These are phyloP conservation scores for Xylaria sp. DNA, from an alignment of 2,329 filamentous ascomycete species.

Conservation along the genomic window DNA sequence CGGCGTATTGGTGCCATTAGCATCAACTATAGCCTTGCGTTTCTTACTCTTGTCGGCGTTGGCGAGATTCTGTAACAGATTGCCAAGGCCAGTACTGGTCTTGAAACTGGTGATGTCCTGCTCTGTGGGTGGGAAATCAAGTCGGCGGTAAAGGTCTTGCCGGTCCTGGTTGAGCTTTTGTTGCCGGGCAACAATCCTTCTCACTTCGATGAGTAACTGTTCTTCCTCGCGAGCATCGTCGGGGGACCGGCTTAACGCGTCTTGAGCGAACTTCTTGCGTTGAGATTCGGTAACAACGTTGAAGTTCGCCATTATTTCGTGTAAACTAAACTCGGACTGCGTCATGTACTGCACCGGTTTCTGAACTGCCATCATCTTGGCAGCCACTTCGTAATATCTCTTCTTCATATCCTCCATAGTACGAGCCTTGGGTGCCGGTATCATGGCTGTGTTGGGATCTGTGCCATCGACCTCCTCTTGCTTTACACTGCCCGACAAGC, in stretches of 20 bases:
- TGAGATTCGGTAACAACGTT: constrained; percentile 71
- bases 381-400: constrained; percentile 82
- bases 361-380: constrained; percentile 73
- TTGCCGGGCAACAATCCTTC: constrained; percentile 82
- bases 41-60: constrained; percentile 85
- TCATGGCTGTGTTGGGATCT: constrained; percentile 48
- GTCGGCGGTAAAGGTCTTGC: constrained; percentile 75
- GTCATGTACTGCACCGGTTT: constrained; percentile 85
- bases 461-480: constrained; percentile 39
- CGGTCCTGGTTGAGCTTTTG: constrained; percentile 84
- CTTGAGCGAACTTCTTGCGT: constrained; percentile 79
- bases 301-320: constrained; percentile 83
- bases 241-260: constrained; percentile 69
- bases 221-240: constrained; percentile 93
- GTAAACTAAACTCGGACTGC: constrained; percentile 71
- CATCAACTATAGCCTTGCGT: constrained; percentile 61
- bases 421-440: constrained; percentile 50
- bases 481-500: constrained; percentile 32
- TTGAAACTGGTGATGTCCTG: constrained; percentile 73
- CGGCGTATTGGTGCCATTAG: constrained; percentile 48
- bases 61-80: constrained; percentile 76
- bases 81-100: constrained; percentile 71
- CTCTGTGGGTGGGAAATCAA: constrained; percentile 71
- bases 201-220: constrained; percentile 80
- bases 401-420: constrained; percentile 87